Conservation (phyloP, 768 basidiomycete genomes). For the Hypholoma sublateritium region DNA sequence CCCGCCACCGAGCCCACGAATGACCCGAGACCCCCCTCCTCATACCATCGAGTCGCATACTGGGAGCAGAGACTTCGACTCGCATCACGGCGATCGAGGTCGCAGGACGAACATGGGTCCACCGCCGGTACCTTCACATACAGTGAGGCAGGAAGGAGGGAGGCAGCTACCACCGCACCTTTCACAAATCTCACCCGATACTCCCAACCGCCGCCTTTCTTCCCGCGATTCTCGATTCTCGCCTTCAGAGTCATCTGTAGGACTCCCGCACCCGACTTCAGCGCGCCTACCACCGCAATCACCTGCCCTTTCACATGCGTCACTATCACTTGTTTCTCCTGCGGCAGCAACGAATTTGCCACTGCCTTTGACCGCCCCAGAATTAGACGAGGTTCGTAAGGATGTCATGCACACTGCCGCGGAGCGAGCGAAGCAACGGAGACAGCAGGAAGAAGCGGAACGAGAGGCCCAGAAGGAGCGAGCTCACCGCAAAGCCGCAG, state of each 20-base stretch:
- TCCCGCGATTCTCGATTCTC: conserved; percentile 43
- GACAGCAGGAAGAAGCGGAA: conserved; percentile 83
- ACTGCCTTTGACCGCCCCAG: conserved; percentile 36
- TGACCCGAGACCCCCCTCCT: conserved; percentile 29
- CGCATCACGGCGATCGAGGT: conserved; percentile 28
- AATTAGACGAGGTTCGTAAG: conserved; percentile 68
- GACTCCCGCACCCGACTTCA: conserved; percentile 22
- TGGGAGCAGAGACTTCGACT: conserved; percentile 29
- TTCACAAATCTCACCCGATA: conserved; percentile 30
- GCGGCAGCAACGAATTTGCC: conserved; percentile 24
- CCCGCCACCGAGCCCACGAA: conserved; percentile 37
- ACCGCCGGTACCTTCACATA: conserved; percentile 44
- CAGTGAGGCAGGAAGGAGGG: conserved; percentile 37
- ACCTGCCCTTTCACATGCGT: conserved; percentile 42
- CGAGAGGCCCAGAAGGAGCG: conserved; percentile 79
- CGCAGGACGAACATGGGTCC: conserved; percentile 53
- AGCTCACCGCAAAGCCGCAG: conserved; percentile 76
- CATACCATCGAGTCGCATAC: conserved; percentile 1
- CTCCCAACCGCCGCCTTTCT: conserved; percentile 35
- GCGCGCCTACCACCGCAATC: conserved; percentile 41
- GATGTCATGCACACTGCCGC: conserved; percentile 84
- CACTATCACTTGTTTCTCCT: conserved; percentile 37
- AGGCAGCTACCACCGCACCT: conserved; percentile 64
- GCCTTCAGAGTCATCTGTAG: conserved; percentile 32
- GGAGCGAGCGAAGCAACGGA: conserved; percentile 75